Evolutionary conservation across 129 eudicot species (phyloP).

Genomic region (Pseudognaphalium luteoalbum): DNA sequence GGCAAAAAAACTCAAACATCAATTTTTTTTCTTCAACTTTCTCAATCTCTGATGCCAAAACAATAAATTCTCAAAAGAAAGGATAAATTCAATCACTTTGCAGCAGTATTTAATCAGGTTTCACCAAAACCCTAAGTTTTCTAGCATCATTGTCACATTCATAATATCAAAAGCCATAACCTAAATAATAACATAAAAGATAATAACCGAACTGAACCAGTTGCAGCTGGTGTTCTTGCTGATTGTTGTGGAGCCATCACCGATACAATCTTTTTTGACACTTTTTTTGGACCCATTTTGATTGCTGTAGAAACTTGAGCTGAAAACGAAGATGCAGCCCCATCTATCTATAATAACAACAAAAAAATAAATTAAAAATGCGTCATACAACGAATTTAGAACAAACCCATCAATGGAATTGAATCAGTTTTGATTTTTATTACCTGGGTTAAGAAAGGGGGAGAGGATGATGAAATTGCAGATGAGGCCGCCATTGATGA

Average conservation of each 20-base stretch:
- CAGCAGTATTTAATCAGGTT: neutral
- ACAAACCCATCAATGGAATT: neutral
- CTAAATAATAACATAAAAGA: slow-evolving; percentile 38
- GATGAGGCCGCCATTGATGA: slow-evolving; percentile 64
- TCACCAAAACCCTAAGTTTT: neutral
- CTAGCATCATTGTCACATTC: neutral
- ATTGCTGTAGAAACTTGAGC: slow-evolving; percentile 38
- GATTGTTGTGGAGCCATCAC: slow-evolving; percentile 9
- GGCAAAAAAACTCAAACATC: neutral
- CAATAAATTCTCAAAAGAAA: neutral
- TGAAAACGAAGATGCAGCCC: slow-evolving; percentile 53
- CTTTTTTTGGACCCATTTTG: slow-evolving; percentile 38
- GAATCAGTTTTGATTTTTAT: neutral
- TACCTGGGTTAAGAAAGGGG: slow-evolving; percentile 57
- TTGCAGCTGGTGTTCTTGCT: slow-evolving; percentile 4
- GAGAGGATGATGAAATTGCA: slow-evolving; percentile 46
- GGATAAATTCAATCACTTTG: neutral
- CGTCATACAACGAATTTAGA: neutral
- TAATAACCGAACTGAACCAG: slow-evolving; percentile 39
- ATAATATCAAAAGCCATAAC: slow-evolving; percentile 12
- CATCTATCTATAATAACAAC: slow-evolving; percentile 57
- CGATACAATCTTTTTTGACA: slow-evolving; percentile 11
- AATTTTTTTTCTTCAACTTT: slow-evolving; percentile 8
- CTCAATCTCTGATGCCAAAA: neutral
- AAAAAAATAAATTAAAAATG: neutral